Percentiles rank a stretch among this genome's conserved stretches.
Evolutionary conservation across 352 stramenopile species (phyloP).

Genomic region (Globisporangium canariense): DNA sequence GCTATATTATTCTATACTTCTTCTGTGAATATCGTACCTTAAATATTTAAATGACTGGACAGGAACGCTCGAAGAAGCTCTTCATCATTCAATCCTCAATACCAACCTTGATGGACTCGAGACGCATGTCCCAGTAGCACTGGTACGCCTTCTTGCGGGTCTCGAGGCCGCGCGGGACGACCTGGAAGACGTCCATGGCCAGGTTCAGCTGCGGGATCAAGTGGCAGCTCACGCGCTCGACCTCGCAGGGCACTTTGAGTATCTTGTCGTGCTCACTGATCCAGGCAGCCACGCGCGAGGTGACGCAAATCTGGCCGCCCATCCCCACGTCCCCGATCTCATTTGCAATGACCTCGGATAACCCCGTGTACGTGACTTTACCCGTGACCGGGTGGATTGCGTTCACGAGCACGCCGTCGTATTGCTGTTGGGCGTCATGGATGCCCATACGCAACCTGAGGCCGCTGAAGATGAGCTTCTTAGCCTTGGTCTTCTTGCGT

Average conservation of each 20-base stretch:
- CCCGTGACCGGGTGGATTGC: constrained; percentile 42
- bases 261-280: constrained; percentile 26
- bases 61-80: background rate
- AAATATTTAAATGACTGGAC: constrained; percentile 13
- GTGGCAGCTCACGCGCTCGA: constrained; percentile 30
- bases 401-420: constrained; percentile 45
- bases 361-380: constrained; percentile 48
- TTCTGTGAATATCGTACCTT: background rate
- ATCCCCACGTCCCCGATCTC: constrained; percentile 44
- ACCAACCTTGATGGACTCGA: constrained; percentile 21
- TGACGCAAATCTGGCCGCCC: constrained; percentile 53
- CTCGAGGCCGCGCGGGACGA: constrained; percentile 34
- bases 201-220: constrained; percentile 34
- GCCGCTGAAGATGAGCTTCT: constrained; percentile 46
- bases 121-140: constrained; percentile 15
- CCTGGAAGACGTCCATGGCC: constrained; percentile 36
- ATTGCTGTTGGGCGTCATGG: constrained; percentile 39
- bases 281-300: constrained; percentile 37
- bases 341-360: constrained; percentile 58
- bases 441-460: constrained; percentile 58
- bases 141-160: constrained; percentile 33
- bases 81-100: background rate
- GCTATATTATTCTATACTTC: background rate
- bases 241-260: constrained; percentile 20
- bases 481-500: constrained; percentile 35